Conservation (phyloP, 768 basidiomycete species). For the Steccherinum ochraceum region DNA sequence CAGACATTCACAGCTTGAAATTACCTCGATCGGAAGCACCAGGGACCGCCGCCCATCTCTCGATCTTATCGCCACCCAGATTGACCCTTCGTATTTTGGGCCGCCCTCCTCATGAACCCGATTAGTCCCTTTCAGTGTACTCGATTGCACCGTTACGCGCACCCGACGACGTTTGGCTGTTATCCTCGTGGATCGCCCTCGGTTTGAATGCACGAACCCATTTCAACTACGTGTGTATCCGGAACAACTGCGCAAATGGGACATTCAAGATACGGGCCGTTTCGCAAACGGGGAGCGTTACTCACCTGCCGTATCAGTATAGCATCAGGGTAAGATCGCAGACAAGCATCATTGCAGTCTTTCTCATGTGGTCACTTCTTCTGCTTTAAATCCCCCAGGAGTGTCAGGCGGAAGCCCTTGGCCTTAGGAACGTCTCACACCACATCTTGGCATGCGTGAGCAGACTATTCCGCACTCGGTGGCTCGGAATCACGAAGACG, state of each 20-base stretch:
- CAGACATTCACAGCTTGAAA: not conserved
- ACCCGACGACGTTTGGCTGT: too few relatives aligned
- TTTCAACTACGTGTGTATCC: not conserved
- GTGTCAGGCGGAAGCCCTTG: not conserved
- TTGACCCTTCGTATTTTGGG: too few relatives aligned
- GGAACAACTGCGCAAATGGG: not conserved
- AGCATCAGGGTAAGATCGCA: too few relatives aligned
- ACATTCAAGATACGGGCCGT: not conserved
- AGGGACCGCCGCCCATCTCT: not conserved
- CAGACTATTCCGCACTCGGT: not conserved
- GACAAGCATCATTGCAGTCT: not conserved
- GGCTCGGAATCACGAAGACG: not conserved
- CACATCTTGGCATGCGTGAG: not conserved
- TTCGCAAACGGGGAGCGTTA: not conserved
- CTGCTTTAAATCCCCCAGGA: not conserved
- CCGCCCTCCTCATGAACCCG: too few relatives aligned
- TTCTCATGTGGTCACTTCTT: not conserved
- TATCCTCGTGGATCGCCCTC: too few relatives aligned
- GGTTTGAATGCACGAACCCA: too few relatives aligned
- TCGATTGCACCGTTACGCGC: too few relatives aligned
- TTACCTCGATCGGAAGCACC: not conserved
- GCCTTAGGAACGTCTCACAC: not conserved
- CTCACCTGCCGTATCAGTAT: not conserved
- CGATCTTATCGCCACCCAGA: not conserved
- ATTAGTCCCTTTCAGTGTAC: too few relatives aligned